These are phyloP conservation scores for Metschnikowia anglica DNA, from an alignment of 805 yeast species.

Conservation along the genomic window DNA sequence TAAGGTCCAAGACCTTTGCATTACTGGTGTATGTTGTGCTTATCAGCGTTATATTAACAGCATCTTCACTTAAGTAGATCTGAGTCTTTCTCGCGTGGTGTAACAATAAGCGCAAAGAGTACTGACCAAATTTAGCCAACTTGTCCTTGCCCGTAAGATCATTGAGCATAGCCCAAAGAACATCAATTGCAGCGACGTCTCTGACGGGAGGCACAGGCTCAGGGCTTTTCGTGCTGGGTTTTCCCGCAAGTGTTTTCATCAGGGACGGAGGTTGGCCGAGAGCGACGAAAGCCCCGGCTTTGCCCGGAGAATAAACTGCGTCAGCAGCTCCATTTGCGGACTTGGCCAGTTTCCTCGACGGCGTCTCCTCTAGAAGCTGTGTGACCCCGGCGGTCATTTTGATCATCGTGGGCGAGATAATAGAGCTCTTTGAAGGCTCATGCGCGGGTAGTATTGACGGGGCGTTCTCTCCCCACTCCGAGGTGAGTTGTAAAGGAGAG, in stretches of 20 bases:
- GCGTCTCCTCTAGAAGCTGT: constrained; percentile 10
- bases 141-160: constrained; percentile 70
- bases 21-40: constrained; percentile 32
- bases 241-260: background rate
- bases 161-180: constrained; percentile 53
- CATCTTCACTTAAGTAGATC: constrained; percentile 33
- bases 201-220: background rate
- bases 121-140: constrained; percentile 62
- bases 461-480: constrained; percentile 17
- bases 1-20: constrained; percentile 33
- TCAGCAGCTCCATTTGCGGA: background rate
- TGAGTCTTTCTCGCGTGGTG: constrained; percentile 45
- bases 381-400: constrained; percentile 7
- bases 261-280: background rate
- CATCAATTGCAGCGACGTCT: constrained; percentile 35
- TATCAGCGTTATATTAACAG: constrained; percentile 33
- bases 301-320: constrained; percentile 2
- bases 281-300: background rate
- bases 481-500: constrained; percentile 13
- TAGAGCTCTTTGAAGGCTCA: background rate
- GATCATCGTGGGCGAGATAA: constrained; percentile 6
- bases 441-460: background rate
- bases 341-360: constrained; percentile 5
- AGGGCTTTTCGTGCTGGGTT: background rate
- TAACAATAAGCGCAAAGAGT: constrained; percentile 52